Percentiles rank a stretch among this genome's conserved stretches.
Conservation (phyloP, 2,329 filamentous ascomycete species). For the Trichoderma sp. region DNA sequence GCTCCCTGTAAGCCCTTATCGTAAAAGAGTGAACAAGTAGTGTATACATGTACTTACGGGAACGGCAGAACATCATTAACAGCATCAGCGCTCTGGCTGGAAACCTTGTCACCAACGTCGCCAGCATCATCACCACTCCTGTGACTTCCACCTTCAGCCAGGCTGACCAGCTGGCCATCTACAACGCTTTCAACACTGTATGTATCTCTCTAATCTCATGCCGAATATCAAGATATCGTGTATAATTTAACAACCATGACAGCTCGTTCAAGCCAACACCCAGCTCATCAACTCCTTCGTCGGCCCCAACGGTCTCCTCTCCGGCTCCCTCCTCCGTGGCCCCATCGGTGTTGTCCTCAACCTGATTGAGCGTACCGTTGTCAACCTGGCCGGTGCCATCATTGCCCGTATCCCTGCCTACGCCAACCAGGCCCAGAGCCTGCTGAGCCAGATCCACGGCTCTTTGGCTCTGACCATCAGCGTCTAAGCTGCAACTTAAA, state of each 20-base stretch:
- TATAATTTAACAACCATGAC: background rate
- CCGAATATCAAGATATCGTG: background rate
- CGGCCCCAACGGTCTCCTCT: constrained; percentile 19
- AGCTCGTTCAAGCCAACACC: constrained; percentile 23
- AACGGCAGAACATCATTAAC: background rate
- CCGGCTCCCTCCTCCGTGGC: constrained; percentile 17
- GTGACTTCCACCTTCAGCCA: background rate
- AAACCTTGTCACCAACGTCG: background rate
- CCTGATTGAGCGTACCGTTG: constrained; percentile 23
- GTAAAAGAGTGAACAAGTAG: too few species aligned
- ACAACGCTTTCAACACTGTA: constrained; percentile 20
- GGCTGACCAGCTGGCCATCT: constrained; percentile 21
- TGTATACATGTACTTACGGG: background rate
- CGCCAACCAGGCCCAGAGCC: constrained; percentile 8
- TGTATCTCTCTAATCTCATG: background rate
- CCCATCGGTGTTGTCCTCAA: constrained; percentile 22
- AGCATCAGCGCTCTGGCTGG: background rate
- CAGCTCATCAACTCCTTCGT: constrained; percentile 24
- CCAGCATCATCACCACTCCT: background rate
- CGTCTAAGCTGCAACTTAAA: background rate
- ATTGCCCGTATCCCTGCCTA: constrained; percentile 23
- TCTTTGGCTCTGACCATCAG: background rate
- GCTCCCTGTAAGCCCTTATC: background rate
- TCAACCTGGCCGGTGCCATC: constrained; percentile 23
- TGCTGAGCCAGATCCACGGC: background rate